Evolutionary conservation across 352 stramenopile genomes (phyloP).

Genomic region (Discostella stelligera): DNA sequence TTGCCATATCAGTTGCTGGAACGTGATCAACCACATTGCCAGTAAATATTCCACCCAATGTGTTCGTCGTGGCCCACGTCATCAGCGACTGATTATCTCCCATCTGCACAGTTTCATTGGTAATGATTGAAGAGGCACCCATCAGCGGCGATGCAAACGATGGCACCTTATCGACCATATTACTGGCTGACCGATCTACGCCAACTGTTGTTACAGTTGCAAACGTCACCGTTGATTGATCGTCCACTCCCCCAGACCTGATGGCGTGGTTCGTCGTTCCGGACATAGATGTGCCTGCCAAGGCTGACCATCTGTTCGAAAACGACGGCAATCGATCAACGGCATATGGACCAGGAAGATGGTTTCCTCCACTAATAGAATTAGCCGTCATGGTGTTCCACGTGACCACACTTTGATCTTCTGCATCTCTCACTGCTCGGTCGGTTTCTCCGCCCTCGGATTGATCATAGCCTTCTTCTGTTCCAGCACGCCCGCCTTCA

Average conservation of each 20-base stretch:
- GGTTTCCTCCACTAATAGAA: background rate
- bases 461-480: background rate
- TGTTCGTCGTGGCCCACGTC: slow-evolving; percentile 49
- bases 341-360: slow-evolving; percentile 6
- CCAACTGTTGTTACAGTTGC: slow-evolving; percentile 41
- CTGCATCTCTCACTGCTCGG: slow-evolving; percentile 22
- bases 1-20: background rate
- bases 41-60: slow-evolving; percentile 32
- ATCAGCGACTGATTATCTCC: slow-evolving; percentile 34
- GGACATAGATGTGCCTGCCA: slow-evolving; percentile 18
- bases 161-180: slow-evolving; percentile 42
- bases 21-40: slow-evolving; percentile 50
- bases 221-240: slow-evolving; percentile 52
- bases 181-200: slow-evolving; percentile 9
- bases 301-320: slow-evolving; percentile 7
- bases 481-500: background rate
- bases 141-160: slow-evolving; percentile 20
- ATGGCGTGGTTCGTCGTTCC: slow-evolving; percentile 30
- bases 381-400: slow-evolving; percentile 48
- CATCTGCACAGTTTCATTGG: slow-evolving; percentile 31
- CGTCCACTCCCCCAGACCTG: slow-evolving; percentile 23
- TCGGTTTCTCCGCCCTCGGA: slow-evolving; percentile 18
- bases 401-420: slow-evolving; percentile 44
- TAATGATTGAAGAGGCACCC: slow-evolving; percentile 7
- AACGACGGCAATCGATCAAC: slow-evolving; percentile 42